Base-by-base conservation (phyloP, 768 basidiomycete species). In the Lentinula aciculospora region DNA sequence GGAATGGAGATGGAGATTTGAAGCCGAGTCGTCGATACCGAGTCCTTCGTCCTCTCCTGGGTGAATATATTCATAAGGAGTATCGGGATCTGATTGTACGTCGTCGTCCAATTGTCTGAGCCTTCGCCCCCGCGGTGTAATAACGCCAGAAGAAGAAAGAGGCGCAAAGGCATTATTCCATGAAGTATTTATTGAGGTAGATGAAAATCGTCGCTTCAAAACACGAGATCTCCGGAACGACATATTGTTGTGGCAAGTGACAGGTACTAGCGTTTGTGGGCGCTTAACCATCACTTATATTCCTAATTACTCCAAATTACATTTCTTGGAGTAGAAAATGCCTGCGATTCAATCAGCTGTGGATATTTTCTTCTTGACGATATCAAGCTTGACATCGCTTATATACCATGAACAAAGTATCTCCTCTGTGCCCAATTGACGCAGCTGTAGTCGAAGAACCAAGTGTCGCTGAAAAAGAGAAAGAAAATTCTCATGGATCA, bases 161-260 rank as follows among this genome's bases (percentile, higher is more conserved):
- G 46, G 25, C 8, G 56, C 34, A 27, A 48, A 37, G 3, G 56
- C 54, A 44, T 48, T 37, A 23, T 36, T 47, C 56, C 46, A 57
- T 28, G 56, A 47, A 36, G 44, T 48, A 31, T 36, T 45, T 15
- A 37, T 36, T 21, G 56, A 57, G 10, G 45, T 48, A 17, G 56
- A 47, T 7, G 54, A 56, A 15, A 56, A 56, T 3, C 54, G 54
- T 7, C 54, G 54, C 17, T 45, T 39, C 25, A 56, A 4, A 27
- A 37, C 36, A 29, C 44, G 56, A 23, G 45, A 31, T 46, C 36
- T 45, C 1, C 36, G 56, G 0, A 48, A 57, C 25, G 56, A 57
- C 56, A 48, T 56, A 25, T 36, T 34, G 49, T 28, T n/a, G n/a
- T n/a, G 32, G 32, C 32, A 34, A 34, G n/a, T n/a, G n/a, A n/a